Evolutionary conservation across 2,329 filamentous ascomycete species (phyloP).

Genomic region (Penicillium sclerotigenum): DNA sequence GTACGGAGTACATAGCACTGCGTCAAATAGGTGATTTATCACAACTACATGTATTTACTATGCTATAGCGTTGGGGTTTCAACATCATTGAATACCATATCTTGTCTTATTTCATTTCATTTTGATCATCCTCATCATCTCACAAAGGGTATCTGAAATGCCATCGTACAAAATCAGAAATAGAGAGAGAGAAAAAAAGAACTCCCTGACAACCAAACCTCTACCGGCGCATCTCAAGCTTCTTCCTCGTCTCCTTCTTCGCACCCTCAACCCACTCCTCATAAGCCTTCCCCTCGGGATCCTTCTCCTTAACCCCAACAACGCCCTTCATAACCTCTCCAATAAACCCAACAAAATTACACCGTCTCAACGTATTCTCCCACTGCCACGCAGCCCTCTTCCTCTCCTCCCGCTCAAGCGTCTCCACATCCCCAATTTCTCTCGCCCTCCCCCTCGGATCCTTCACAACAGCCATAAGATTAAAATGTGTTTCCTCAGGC

Average conservation of each 20-base stretch:
- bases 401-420: slow-evolving; percentile 72
- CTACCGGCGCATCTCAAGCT: slow-evolving; percentile 34
- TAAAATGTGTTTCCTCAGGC: slow-evolving; percentile 85
- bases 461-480: slow-evolving; percentile 85
- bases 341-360: slow-evolving; percentile 96
- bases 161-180: slow-evolving; percentile 1
- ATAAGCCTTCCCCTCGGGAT: slow-evolving; percentile 57
- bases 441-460: slow-evolving; percentile 74
- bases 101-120: not conserved
- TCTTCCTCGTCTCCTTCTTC: slow-evolving; percentile 43
- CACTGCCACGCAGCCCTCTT: slow-evolving; percentile 87
- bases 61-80: slow-evolving; percentile 9
- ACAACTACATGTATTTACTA: slow-evolving; percentile 10
- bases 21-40: slow-evolving; percentile 7
- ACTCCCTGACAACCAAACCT: not conserved
- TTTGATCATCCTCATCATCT: slow-evolving; percentile 5
- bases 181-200: not conserved
- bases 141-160: slow-evolving; percentile 19
- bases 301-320: slow-evolving; percentile 66
- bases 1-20: slow-evolving; percentile 18
- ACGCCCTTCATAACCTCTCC: slow-evolving; percentile 87
- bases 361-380: slow-evolving; percentile 86
- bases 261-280: slow-evolving; percentile 77
- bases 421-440: slow-evolving; percentile 78
- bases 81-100: slow-evolving; percentile 12